Evolutionary conservation across 2,329 filamentous ascomycete genomes (phyloP), one percentile per base, ranked within the genome.

Genomic region (Fusarium nisikadoi): DNA sequence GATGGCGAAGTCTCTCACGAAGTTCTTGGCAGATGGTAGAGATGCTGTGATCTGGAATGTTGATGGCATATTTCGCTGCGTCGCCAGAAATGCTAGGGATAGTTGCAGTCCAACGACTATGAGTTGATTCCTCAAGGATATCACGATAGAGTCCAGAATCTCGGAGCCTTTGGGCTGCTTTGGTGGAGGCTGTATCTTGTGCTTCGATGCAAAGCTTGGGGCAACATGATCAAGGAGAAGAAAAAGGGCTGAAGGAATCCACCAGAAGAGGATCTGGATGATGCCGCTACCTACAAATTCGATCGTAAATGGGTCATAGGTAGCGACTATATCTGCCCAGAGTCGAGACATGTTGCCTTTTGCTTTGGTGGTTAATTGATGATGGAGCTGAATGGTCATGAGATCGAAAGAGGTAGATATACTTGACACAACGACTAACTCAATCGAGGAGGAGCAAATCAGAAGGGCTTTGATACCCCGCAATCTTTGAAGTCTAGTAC

Each of bases 121-220:
- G 49, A 82, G 45, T 60, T 88, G 86, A 78, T 89, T 89, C 59
- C 82, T 82, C 5, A 83, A 65, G 8, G 87, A 84, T 20, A 88
- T 77, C 36, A 62, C 20, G 41, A 83, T 72, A 61, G 86, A 87
- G 69, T 84, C 80, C 5, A 75, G 42, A 29, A 88, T 81, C n/a
- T 88, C 85, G 6, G 74, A 69, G 2, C 75, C 43, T 3, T 82
- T 85, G 2, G 87, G 86, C 71, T 88, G 86, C 54, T 84, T 85
- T 3, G 83, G 83, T 0, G 83, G 81, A 0, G 86, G 85, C 68
- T 89, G 87, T 63, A 89, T 84, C 75, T 89, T 89, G 80, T 89
- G 87, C 8, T 80, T 81, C 12, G 80, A 79, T 0, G 86, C 85
- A 71, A 88, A 89, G 13, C 73, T 49, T 1, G 87, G 87, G n/a